These are phyloP conservation scores for Fomitopsis pinicola DNA, from an alignment of 1,284 basidiomycete genomes.

Conservation along the genomic window DNA sequence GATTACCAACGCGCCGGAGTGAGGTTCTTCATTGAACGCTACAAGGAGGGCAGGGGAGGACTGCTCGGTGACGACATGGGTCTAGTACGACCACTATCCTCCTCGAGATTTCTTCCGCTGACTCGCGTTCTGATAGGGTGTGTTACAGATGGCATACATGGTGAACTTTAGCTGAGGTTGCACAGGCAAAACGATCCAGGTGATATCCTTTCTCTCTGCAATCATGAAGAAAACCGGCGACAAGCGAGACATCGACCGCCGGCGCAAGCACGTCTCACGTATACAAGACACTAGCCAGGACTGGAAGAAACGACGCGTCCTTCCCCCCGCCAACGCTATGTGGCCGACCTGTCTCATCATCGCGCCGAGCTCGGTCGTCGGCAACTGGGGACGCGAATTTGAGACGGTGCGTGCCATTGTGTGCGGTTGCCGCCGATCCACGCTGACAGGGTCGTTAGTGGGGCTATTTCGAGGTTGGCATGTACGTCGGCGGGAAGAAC, in stretches of 20 bases:
- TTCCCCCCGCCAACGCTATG: slow-evolving; percentile 61
- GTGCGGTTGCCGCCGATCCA: neutral
- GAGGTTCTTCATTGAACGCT: slow-evolving; percentile 69
- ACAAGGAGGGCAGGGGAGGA: slow-evolving; percentile 59
- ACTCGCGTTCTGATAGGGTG: slow-evolving; percentile 19
- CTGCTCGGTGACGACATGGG: slow-evolving; percentile 91
- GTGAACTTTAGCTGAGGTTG: neutral
- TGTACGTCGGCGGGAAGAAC: slow-evolving; percentile 50
- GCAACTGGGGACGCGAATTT: slow-evolving; percentile 82
- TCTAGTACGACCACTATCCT: slow-evolving; percentile 32
- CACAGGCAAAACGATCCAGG: slow-evolving; percentile 81
- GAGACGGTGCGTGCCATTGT: slow-evolving; percentile 42
- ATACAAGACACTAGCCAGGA: slow-evolving; percentile 53
- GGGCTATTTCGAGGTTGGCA: slow-evolving; percentile 78
- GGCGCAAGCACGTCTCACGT: slow-evolving; percentile 54
- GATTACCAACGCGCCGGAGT: slow-evolving; percentile 85
- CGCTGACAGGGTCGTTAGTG: slow-evolving; percentile 42
- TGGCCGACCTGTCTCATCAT: slow-evolving; percentile 85
- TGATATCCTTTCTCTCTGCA: slow-evolving; percentile 81
- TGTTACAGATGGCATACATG: neutral
- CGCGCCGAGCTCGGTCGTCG: slow-evolving; percentile 72
- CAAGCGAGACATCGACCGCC: slow-evolving; percentile 54
- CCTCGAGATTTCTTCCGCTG: too few species aligned
- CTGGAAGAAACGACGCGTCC: slow-evolving; percentile 45
- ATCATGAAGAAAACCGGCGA: slow-evolving; percentile 78